Evolutionary conservation across 305 asterid species (phyloP).

Genomic region (Solanum hybrid): DNA sequence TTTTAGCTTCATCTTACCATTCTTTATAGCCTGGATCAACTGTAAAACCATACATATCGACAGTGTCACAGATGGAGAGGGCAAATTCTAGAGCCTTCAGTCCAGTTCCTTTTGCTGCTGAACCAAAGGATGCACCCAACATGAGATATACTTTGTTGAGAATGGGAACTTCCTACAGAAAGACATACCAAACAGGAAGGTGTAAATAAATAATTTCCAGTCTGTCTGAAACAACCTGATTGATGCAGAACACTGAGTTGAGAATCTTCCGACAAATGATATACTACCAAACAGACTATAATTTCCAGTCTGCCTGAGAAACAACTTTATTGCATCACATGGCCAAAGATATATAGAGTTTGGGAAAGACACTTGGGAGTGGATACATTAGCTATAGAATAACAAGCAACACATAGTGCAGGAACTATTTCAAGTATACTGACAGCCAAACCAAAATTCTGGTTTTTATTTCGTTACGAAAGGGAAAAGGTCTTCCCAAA

Average conservation of each 20-base stretch:
- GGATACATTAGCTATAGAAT: background rate
- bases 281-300: background rate
- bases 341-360: background rate
- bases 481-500: background rate
- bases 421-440: background rate
- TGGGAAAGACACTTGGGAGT: background rate
- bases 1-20: conserved; percentile 41
- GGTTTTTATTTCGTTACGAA: background rate
- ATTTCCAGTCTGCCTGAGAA: background rate
- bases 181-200: conserved; percentile 4
- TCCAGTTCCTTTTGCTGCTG: conserved; percentile 99
- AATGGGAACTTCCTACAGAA: conserved; percentile 71
- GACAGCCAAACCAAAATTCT: background rate
- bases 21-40: conserved; percentile 97
- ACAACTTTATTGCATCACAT: background rate
- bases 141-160: conserved; percentile 58
- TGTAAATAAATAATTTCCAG: background rate
- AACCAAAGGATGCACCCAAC: conserved; percentile 94
- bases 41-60: conserved; percentile 96
- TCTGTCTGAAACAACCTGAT: background rate
- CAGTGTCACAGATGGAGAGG: conserved; percentile 87
- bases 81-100: conserved; percentile 98
- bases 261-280: conserved; percentile 44
- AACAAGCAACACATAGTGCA: background rate
- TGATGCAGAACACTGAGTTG: conserved; percentile 41